Evolutionary conservation across 1,139 yeast species (phyloP).

Genomic region (Williopsis jadinii): DNA sequence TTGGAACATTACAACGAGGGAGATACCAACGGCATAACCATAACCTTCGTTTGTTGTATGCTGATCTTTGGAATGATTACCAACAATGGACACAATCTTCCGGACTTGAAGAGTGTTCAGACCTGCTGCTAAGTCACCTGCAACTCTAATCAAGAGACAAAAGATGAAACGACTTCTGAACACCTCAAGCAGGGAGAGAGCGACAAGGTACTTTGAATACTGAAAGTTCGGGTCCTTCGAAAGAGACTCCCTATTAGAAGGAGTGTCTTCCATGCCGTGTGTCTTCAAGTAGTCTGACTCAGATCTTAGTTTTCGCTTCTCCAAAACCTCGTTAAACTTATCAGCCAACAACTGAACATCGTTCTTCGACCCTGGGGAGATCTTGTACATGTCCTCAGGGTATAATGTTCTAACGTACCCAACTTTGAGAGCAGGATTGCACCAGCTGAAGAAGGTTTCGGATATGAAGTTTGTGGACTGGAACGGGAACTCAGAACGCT

Average conservation of each 20-base stretch:
- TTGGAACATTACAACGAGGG: slow-evolving; percentile 36
- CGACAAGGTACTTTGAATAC: slow-evolving; percentile 35
- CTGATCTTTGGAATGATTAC: slow-evolving; percentile 27
- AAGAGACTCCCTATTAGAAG: no score
- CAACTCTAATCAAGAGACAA: slow-evolving; percentile 35
- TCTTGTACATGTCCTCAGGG: slow-evolving; percentile 52
- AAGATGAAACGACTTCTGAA: slow-evolving; percentile 43
- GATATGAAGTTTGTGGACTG: slow-evolving; percentile 29
- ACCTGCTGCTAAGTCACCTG: slow-evolving; percentile 47
- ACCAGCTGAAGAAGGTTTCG: slow-evolving; percentile 48
- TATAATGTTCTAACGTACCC: slow-evolving; percentile 67
- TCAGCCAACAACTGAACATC: slow-evolving; percentile 33
- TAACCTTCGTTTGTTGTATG: slow-evolving; percentile 40
- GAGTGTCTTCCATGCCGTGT: no score
- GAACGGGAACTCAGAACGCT: slow-evolving; percentile 39
- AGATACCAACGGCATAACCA: slow-evolving; percentile 54
- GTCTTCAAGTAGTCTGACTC: slow-evolving; percentile 4
- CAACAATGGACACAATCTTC: slow-evolving; percentile 45
- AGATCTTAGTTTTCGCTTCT: slow-evolving; percentile 27
- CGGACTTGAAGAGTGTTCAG: slow-evolving; percentile 46
- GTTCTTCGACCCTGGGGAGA: slow-evolving; percentile 46
- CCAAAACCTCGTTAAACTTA: slow-evolving; percentile 32
- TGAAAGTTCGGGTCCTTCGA: no score
- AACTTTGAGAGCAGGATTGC: slow-evolving; percentile 45
- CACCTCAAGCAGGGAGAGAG: slow-evolving; percentile 46